Percentiles rank a stretch among this genome's conserved stretches.
These are phyloP conservation scores for Exophiala spinifera DNA, from an alignment of 2,329 filamentous ascomycete species.

Conservation along the genomic window DNA sequence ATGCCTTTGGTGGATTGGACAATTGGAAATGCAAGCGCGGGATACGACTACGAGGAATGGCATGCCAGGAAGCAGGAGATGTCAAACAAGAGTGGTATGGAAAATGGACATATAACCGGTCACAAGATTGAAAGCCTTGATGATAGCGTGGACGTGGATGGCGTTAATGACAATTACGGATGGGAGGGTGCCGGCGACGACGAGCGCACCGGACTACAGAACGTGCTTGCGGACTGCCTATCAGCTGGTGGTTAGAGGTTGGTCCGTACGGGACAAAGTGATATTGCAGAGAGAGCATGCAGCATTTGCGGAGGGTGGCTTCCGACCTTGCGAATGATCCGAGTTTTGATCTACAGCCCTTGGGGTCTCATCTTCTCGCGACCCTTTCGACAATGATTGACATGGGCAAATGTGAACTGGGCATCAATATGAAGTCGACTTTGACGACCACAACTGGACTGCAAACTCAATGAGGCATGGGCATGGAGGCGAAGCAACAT, in stretches of 20 bases:
- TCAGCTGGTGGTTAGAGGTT: not conserved
- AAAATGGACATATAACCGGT: slow-evolving; percentile 19
- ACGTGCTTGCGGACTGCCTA: not conserved
- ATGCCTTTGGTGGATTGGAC: slow-evolving; percentile 72
- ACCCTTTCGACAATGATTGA: no score
- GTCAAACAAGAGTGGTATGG: not conserved
- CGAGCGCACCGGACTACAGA: not conserved
- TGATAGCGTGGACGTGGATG: slow-evolving; percentile 25
- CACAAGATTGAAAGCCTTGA: slow-evolving; percentile 15
- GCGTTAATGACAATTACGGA: not conserved
- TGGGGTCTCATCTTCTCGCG: no score
- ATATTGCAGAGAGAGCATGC: no score
- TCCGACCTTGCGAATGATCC: no score
- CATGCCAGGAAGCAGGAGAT: slow-evolving; percentile 34
- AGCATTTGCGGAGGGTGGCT: no score
- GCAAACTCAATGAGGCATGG: no score
- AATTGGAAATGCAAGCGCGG: slow-evolving; percentile 68
- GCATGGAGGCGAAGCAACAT: no score
- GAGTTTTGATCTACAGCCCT: no score
- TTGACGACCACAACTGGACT: no score
- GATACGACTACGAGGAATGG: slow-evolving; percentile 70
- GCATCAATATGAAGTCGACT: no score
- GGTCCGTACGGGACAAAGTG: not conserved
- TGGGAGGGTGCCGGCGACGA: not conserved
- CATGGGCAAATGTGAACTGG: no score